These are phyloP conservation scores for Annulohypoxylon truncatum DNA, from an alignment of 2,329 filamentous ascomycete genomes.

Conservation along the genomic window DNA sequence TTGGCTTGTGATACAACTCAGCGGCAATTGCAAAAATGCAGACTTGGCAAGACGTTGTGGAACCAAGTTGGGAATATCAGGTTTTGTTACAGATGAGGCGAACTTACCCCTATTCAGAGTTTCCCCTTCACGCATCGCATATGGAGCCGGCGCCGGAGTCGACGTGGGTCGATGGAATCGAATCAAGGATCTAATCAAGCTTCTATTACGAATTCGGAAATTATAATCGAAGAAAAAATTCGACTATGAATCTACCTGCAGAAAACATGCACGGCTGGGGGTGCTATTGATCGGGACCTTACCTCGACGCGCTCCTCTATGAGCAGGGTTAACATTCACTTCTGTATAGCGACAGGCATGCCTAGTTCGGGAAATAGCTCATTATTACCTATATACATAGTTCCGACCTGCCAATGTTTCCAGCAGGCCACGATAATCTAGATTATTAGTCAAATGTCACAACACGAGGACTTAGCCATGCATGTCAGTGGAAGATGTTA, in stretches of 20 bases:
- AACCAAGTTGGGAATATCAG: conserved; percentile 4
- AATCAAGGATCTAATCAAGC: not conserved
- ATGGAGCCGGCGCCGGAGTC: not conserved
- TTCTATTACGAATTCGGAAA: not conserved
- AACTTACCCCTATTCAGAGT: not conserved
- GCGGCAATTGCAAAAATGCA: not conserved
- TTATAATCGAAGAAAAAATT: conserved; percentile 3
- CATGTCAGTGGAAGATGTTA: conserved; percentile 18
- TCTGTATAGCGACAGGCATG: not conserved
- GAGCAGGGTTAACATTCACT: conserved; percentile 2
- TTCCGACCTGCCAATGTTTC: conserved; percentile 8
- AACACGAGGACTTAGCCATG: conserved; percentile 23
- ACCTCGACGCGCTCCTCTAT: conserved; percentile 12
- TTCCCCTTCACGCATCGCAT: not conserved
- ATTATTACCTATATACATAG: not conserved
- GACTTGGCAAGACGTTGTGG: not conserved
- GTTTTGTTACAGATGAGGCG: not conserved
- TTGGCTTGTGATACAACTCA: not conserved
- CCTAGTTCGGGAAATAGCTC: not conserved
- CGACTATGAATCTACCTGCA: not conserved
- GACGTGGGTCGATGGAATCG: conserved; percentile 8
- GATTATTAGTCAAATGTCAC: not conserved
- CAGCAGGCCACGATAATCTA: conserved; percentile 11
- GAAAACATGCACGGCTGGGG: conserved; percentile 11
- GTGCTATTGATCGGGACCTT: conserved; percentile 26